Evolutionary conservation across 139 green algal genomes (phyloP).

Genomic region (Pedinophyceae sp.): DNA sequence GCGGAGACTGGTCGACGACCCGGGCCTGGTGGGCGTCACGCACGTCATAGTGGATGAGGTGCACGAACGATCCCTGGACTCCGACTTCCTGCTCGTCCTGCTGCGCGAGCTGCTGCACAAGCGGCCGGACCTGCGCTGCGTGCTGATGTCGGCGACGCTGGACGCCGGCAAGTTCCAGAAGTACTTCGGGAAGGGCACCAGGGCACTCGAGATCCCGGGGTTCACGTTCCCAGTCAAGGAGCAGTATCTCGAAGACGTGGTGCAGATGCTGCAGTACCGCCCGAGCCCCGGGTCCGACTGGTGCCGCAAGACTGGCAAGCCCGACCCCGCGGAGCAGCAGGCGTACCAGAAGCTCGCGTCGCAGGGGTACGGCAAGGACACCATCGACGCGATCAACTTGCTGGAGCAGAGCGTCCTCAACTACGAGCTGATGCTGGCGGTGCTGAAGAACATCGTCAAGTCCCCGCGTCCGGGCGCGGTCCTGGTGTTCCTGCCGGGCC

Average conservation of each 20-base stretch:
- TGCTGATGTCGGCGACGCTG: background rate
- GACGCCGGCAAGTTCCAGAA: background rate
- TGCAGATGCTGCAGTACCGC: background rate
- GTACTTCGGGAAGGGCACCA: background rate
- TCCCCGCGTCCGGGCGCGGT: slow-evolving; percentile 9
- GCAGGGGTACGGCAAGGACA: background rate
- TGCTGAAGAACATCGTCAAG: background rate
- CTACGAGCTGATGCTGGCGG: background rate
- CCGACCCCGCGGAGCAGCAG: background rate
- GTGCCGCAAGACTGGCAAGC: background rate
- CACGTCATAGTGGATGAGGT: slow-evolving; percentile 30
- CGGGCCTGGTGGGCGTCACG: slow-evolving; percentile 22
- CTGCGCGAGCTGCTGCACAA: background rate
- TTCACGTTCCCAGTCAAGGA: slow-evolving; percentile 21
- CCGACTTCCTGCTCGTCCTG: background rate
- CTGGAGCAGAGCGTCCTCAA: slow-evolving; percentile 1
- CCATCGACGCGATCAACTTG: background rate
- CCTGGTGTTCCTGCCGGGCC: slow-evolving; percentile 20
- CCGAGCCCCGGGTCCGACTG: background rate
- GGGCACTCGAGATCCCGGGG: slow-evolving; percentile 14
- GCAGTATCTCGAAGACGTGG: slow-evolving; percentile 21
- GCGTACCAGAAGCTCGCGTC: background rate
- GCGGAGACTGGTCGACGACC: slow-evolving; percentile 26
- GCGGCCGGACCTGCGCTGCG: background rate
- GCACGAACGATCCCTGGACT: background rate